Percentiles rank a stretch among this genome's conserved stretches.
Conservation (phyloP, 202 grass and related monocot genomes). For the Panicum hallii region DNA sequence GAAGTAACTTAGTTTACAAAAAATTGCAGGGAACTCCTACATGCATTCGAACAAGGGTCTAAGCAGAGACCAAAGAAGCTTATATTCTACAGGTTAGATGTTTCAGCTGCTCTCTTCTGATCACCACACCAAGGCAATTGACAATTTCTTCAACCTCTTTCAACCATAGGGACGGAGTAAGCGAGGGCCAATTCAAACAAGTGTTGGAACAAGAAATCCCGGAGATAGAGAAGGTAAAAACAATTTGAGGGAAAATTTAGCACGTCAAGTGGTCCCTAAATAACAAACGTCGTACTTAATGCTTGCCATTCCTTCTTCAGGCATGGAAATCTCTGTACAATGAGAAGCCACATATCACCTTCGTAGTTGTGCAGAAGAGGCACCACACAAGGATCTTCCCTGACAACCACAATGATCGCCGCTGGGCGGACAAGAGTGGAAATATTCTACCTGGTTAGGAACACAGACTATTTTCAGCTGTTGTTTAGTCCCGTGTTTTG, state of each 20-base stretch:
- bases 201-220: slow-evolving; percentile 58
- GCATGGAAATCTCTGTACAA: slow-evolving; percentile 68
- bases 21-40: slow-evolving; percentile 51
- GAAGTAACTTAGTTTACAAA: slow-evolving; percentile 1
- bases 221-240: slow-evolving; percentile 53
- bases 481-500: slow-evolving; percentile 10
- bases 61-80: slow-evolving; percentile 44
- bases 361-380: slow-evolving; percentile 89
- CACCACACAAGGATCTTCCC: slow-evolving; percentile 82
- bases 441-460: slow-evolving; percentile 73
- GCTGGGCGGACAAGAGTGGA: slow-evolving; percentile 44
- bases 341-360: slow-evolving; percentile 66
- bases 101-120: background rate
- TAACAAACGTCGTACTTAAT: background rate
- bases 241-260: background rate
- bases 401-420: slow-evolving; percentile 17
- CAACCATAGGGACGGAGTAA: slow-evolving; percentile 51
- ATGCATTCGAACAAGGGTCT: slow-evolving; percentile 32
- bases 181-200: slow-evolving; percentile 60
- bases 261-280: background rate
- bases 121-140: background rate
- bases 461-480: background rate
- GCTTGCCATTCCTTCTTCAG: slow-evolving; percentile 38
- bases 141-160: background rate
- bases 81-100: slow-evolving; percentile 60